A percentile compares a stretch with the other conserved stretches of the same genome.
Evolutionary conservation across 2,329 filamentous ascomycete species (phyloP).

Genomic region (Claviceps paspali): DNA sequence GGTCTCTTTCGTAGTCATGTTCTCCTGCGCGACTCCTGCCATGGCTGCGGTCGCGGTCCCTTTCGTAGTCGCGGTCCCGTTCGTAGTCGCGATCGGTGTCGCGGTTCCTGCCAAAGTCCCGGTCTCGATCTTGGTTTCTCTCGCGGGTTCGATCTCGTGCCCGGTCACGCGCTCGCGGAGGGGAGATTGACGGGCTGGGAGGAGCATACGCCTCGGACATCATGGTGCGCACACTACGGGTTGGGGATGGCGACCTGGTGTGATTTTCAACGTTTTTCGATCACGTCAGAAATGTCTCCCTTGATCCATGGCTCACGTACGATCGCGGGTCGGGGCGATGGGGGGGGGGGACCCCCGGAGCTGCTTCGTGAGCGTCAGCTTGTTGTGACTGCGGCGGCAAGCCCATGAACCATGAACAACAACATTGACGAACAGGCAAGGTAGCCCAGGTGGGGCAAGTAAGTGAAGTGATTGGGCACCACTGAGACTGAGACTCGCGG

Average conservation of each 20-base stretch:
- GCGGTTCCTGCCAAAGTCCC: slow-evolving; percentile 5
- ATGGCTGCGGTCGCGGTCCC: slow-evolving; percentile 1
- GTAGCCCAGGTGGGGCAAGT: not conserved
- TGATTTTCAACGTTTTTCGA: not conserved
- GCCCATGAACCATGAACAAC: not conserved
- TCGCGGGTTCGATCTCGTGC: not conserved
- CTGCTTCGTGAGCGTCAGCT: slow-evolving; percentile 5
- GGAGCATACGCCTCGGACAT: slow-evolving; percentile 5
- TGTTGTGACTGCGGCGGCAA: not conserved
- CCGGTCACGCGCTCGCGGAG: not conserved
- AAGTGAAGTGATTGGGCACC: not conserved
- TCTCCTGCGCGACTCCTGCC: slow-evolving; percentile 4
- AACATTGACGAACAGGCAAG: not conserved
- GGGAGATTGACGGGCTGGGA: slow-evolving; percentile 1
- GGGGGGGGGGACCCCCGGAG: not conserved
- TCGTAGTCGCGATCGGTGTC: no score
- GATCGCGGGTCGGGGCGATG: slow-evolving; percentile 1
- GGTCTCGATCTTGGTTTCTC: not conserved
- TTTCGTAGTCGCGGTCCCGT: not conserved
- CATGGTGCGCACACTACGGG: slow-evolving; percentile 2
- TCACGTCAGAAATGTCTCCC: not conserved
- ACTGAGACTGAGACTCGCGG: not conserved
- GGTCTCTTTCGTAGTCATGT: slow-evolving; percentile 8
- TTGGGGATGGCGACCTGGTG: not conserved
- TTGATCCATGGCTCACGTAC: slow-evolving; percentile 1